Conservation (phyloP, 805 yeast species). For the Ogataea thermomethanolica region DNA sequence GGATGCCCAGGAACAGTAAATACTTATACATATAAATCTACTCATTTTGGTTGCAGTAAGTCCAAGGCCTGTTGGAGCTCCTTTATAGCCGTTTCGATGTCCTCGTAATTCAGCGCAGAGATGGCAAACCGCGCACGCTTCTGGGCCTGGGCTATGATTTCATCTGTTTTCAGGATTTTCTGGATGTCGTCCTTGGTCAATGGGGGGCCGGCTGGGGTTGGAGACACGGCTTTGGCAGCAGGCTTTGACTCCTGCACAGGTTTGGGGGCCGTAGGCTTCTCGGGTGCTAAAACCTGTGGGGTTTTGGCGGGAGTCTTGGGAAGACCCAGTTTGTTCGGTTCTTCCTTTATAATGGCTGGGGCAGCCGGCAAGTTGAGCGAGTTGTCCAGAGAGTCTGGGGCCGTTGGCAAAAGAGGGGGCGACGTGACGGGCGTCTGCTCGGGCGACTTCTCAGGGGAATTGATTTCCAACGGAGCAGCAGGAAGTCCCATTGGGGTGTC, state of each 20-base stretch:
- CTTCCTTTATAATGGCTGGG: constrained; percentile 32
- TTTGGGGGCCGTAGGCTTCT: background rate
- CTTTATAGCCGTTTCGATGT: constrained; percentile 59
- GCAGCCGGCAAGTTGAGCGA: constrained; percentile 28
- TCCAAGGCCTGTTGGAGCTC: constrained; percentile 56
- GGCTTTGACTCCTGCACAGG: constrained; percentile 10
- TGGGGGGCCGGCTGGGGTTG: constrained; percentile 3
- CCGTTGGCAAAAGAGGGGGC: constrained; percentile 10
- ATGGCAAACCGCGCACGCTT: constrained; percentile 72
- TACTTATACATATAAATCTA: constrained; percentile 1
- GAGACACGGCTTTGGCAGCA: background rate
- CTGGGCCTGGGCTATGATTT: constrained; percentile 56
- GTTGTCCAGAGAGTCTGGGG: constrained; percentile 22
- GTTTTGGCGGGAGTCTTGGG: constrained; percentile 27
- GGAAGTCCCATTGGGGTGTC: constrained; percentile 8
- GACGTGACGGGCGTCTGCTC: background rate
- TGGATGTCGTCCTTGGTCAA: constrained; percentile 38
- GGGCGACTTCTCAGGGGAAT: constrained; percentile 9
- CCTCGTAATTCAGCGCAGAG: constrained; percentile 77
- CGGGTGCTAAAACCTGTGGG: constrained; percentile 5
- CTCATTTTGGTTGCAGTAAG: constrained; percentile 31
- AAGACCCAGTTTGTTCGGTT: constrained; percentile 27
- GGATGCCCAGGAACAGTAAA: constrained; percentile 23
- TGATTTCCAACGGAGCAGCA: constrained; percentile 13
- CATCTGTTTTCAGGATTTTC: constrained; percentile 52